Percentiles rank a stretch among this genome's conserved stretches.
phyloP scores from a whole-genome alignment of 73 alveolate species.

The Paramecium bursaria region DNA sequence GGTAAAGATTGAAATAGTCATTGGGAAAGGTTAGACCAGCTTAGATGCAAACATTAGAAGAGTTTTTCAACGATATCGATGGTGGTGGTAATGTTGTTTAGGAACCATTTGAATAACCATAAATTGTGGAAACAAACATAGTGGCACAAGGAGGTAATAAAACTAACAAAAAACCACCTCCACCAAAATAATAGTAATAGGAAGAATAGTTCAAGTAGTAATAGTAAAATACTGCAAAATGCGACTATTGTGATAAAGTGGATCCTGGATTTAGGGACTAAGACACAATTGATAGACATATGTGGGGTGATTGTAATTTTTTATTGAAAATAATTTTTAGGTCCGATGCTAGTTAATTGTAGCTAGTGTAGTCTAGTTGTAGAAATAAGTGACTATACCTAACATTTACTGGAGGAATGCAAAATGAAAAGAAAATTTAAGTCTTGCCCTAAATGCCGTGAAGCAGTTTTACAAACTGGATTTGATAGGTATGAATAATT shows the following conservation, averaged over 20 bases:
- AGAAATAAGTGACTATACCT: conserved; percentile 85
- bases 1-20: conserved; percentile 81
- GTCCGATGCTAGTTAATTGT: conserved; percentile 91
- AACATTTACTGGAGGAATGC: conserved; percentile 92
- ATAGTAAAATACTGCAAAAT: conserved; percentile 76
- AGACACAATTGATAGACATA: conserved; percentile 88
- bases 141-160: conserved; percentile 69
- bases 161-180: conserved; percentile 69
- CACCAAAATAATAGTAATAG: conserved; percentile 71
- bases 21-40: conserved; percentile 89
- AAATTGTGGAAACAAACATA: conserved; percentile 62
- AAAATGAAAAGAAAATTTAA: conserved; percentile 80
- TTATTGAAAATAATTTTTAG: background rate
- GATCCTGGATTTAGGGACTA: conserved; percentile 82
- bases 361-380: conserved; percentile 89
- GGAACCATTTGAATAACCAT: conserved; percentile 63
- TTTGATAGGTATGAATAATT: conserved; percentile 84
- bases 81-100: conserved; percentile 75
- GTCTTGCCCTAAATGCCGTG: conserved; percentile 93
- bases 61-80: conserved; percentile 83
- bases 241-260: conserved; percentile 85
- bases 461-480: conserved; percentile 88
- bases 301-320: conserved; percentile 83
- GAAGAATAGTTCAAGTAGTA: conserved; percentile 57
- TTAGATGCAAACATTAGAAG: conserved; percentile 83